Base-by-base conservation (phyloP, 176 grass and related monocot genomes). In the Pontederia paniculata region DNA sequence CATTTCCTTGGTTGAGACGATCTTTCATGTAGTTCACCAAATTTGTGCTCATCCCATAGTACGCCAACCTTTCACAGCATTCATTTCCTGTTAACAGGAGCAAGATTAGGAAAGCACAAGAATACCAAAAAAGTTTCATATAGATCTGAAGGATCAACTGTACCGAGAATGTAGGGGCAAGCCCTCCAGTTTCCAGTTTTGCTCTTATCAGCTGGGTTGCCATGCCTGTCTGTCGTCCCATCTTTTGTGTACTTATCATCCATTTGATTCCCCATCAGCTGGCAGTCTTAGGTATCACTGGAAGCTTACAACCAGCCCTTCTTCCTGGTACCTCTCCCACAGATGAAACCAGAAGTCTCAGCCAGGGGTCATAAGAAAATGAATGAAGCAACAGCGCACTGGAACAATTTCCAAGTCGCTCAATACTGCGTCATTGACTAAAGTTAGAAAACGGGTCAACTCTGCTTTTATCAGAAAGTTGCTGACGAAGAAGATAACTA, bases 11-110 rank as follows among this genome's bases (percentile, higher is more conserved):
- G 43, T 62, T 62, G 18, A 62, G 59, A 13, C 59, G 59, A 4
- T 21, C 59, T 22, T 21, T 62, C 59, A 62, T 62, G 22, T 46
- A 62, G 59, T 62, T 62, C 42, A 62, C 59, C 21, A 62, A 62
- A 46, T 62, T 62, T 22, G 59, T 62, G 59, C 59, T 22, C 59
- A 62, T 62, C 42, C 59, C 59, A 47, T 62, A 62, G 31, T 62
- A 62, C 9, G 59, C 59, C 21, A 62, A 47, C 43, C 59, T 62
- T 45, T 62, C 59, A 46, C 59, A 62, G 43, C 59, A 62, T 62
- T 62, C 59, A 62, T 62, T 62, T 7, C 12, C 59, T 62, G 59
- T 1, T 4, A 21, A 15, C 42, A 62, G 59, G 45, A 46, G 10
- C n/a, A 8, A 22, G 45, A 62, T 22, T 2, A 0, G 14, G 31